phyloP scores from a whole-genome alignment of 768 basidiomycete genomes.

The Pisolithus microcarpus region DNA sequence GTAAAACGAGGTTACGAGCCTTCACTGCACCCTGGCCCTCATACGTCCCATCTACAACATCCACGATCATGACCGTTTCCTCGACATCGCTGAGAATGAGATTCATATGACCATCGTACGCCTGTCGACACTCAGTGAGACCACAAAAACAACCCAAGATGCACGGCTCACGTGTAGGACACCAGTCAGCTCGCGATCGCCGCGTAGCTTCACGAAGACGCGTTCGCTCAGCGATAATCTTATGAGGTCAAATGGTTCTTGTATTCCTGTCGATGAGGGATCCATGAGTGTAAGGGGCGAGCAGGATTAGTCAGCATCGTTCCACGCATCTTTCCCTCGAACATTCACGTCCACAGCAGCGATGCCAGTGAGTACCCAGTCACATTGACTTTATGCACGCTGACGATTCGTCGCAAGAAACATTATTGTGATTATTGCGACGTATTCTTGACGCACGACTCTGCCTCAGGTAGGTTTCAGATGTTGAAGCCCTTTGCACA shows the following conservation, averaged over 20 bases:
- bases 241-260: conserved; percentile 97
- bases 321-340: conserved; percentile 20
- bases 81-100: conserved; percentile 96
- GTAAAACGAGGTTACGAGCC: conserved; percentile 31
- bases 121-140: conserved; percentile 42
- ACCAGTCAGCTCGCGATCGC: conserved; percentile 87
- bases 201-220: conserved; percentile 94
- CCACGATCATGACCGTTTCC: conserved; percentile 96
- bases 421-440: conserved; percentile 94
- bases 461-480: conserved; percentile 64
- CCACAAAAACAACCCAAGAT: background rate
- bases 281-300: conserved; percentile 45
- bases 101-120: conserved; percentile 99
- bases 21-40: conserved; percentile 58
- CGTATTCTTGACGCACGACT: conserved; percentile 92
- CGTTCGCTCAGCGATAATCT: conserved; percentile 94
- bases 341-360: background rate
- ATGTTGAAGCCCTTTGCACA: background rate
- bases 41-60: conserved; percentile 59
- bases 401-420: conserved; percentile 46
- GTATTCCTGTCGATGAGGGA: conserved; percentile 64
- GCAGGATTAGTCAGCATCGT: conserved; percentile 23
- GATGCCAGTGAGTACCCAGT: conserved; percentile 57
- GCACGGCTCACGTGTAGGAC: conserved; percentile 75
- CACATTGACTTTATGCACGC: background rate